Evolutionary conservation across 306 rosid species (phyloP), one percentile per base, ranked within the genome.

Genomic region (Sesbania bispinosa): DNA sequence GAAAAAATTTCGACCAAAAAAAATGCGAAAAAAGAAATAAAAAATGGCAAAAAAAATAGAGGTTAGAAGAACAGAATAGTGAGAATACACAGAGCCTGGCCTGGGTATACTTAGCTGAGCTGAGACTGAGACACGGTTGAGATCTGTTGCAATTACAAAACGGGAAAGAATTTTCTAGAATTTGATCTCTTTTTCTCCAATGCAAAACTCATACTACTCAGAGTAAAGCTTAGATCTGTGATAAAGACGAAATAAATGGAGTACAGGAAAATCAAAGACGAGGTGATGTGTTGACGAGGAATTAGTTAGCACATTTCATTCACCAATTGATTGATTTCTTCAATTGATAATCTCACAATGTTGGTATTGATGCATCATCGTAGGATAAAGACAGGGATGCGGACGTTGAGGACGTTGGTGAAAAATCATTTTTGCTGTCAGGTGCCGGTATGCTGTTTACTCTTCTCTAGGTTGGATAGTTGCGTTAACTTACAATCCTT

Each of bases 211-310:
- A 14, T 9, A 10, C 6, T 11, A 4, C 10, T 10, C 19, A 42
- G 33, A 30, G 27, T 41, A 1, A 53, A 62, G 58, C 7, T 38
- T 0, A 73, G 76, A 80, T 80, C 79, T 74, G 35, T 46, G 26
- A 43, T 53, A 71, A 18, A 4, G 13, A 61, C 33, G 43, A 11
- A 35, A 36, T 15, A 26, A 73, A 92, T 92, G 96, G 97, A 92
- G 85, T 92, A 92, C 80, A 66, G 93, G 67, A 92, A 89, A 82
- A 85, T 89, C 83, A 92, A 89, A 76, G 90, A 83, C 48, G 84
- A 89, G 92, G 97, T 85, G 65, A 15, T 78, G 59, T 18, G 16
- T 20, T 69, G 41, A 8, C 15, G 14, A 16, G 16, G 30, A 36
- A 2, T 16, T 42, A 10, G 5, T 27, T 42, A 26, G 3, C 33